These are phyloP conservation scores for Hemileccinum impolitum DNA, from an alignment of 768 basidiomycete genomes.

Conservation along the genomic window DNA sequence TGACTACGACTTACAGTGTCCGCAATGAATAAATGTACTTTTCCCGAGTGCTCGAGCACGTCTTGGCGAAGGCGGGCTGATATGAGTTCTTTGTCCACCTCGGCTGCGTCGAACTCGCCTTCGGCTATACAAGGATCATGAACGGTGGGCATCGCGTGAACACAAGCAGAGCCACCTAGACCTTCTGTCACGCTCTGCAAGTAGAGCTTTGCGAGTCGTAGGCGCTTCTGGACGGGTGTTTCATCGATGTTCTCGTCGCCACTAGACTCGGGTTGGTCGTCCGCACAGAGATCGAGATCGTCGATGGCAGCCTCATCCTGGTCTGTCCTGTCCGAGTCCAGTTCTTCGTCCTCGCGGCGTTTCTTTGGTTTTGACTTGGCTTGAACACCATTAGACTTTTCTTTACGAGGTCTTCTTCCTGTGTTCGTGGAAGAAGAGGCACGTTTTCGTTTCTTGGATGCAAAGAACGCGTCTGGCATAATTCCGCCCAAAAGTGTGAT, in stretches of 20 bases:
- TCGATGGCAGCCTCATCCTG: slow-evolving; percentile 55
- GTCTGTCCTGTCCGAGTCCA: slow-evolving; percentile 58
- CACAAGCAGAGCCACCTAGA: slow-evolving; percentile 45
- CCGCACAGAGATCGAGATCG: slow-evolving; percentile 69
- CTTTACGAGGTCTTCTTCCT: no score
- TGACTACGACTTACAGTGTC: slow-evolving; percentile 50
- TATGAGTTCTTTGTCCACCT: slow-evolving; percentile 91
- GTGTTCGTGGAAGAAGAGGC: slow-evolving; percentile 16
- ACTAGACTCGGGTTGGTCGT: slow-evolving; percentile 55
- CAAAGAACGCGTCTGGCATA: slow-evolving; percentile 88
- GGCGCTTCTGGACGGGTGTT: slow-evolving; percentile 89
- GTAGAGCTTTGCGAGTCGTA: slow-evolving; percentile 88
- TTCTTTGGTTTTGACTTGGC: slow-evolving; percentile 22
- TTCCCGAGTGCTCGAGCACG: slow-evolving; percentile 86
- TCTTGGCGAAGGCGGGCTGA: slow-evolving; percentile 88
- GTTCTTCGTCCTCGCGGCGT: slow-evolving; percentile 53
- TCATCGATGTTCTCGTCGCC: slow-evolving; percentile 86
- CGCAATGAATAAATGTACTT: slow-evolving; percentile 78
- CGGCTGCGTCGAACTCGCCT: slow-evolving; percentile 92
- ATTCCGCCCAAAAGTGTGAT: slow-evolving; percentile 1
- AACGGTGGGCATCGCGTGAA: neutral
- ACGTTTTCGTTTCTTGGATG: slow-evolving; percentile 63
- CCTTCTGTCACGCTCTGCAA: slow-evolving; percentile 79
- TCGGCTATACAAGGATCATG: slow-evolving; percentile 45
- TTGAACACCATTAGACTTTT: slow-evolving; percentile 29